Evolutionary conservation across 2,329 filamentous ascomycete species (phyloP), one percentile per base, ranked within the genome.

Genomic region (Geosmithia morbida): DNA sequence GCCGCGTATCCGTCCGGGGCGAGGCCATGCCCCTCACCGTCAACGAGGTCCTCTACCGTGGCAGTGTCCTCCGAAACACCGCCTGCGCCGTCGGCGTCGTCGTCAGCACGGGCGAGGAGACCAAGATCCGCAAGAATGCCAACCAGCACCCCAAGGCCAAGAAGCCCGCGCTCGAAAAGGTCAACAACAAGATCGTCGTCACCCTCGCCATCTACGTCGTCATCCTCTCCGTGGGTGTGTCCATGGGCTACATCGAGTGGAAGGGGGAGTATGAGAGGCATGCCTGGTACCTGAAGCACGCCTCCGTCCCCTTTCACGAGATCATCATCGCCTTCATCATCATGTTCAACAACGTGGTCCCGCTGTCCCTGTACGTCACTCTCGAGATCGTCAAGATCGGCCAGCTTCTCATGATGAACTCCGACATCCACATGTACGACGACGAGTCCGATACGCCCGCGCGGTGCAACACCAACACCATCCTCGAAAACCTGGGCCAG

Each of bases 331-430:
- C 86, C 0, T 96, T 88, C 60, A 79, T 94, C 54, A 95, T 97
- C 64, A 90, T 95, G 79, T 94, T 94, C 66, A 97, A 96, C 63
- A 97, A 92, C 40, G 80, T 95, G 65, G 89, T 96, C 50, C 90
- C 90, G 0, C 74, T 97, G 16, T 87, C 88, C 0, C 73, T 97
- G 1, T 97, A 95, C 55, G 86, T 97, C 55, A 92, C 83, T 59
- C 70, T 97, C 61, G 89, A 97, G 53, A 72, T 94, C 49, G 82
- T 92, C 61, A 94, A 94, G 61, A 70, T 94, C 7, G 83, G 75
- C 3, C 76, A 80, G 58, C 82, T 94, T 71, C 71, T 89, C 48
- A 76, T 94, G 59, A 64, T 94, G 48, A 88, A 89, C 53, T 69
- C 68, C 19, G 89, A 97, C 57, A 66, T 92, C 47, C 83, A 88